Base-by-base conservation (phyloP, 2,329 filamentous ascomycete genomes). In the Paracoccidioides brasiliensis region DNA sequence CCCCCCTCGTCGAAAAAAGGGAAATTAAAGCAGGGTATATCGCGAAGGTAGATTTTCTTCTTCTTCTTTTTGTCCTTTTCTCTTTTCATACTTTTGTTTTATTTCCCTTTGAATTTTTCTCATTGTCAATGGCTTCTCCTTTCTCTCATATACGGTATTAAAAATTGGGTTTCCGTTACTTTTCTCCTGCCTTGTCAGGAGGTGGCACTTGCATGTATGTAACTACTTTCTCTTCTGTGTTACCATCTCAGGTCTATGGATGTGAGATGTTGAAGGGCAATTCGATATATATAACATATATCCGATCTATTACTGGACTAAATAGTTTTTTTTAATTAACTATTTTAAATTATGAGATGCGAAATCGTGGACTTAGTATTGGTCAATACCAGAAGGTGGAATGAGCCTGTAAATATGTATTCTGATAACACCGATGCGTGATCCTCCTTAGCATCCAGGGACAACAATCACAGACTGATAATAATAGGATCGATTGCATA, bases 1-100 rank as follows among this genome's bases (percentile, higher is more conserved):
- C 64, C 64, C 30, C 62, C 64, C 9, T 65, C 69, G 30, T 61
- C 67, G 35, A 72, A 71, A 64, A 72, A 72, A 61, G 65, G 63
- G 61, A 72, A 70, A 64, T 64, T 60, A 58, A 68, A 67, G 64
- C 28, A 37, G n/a, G 63, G 57, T 42, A 70, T 59, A 55, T 43
- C 32, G 53, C n/a, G n/a, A 41, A 55, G 22, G 37, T 57, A 51
- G 37, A 42, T 44, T 15, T 33, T 52, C 12, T 35, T 64, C 42
- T 54, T 56, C 60, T 58, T 60, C 45, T 58, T 60, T 58, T 53
- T 59, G 42, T 38, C 53, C 53, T 41, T 4, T 22, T 7, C 33
- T 30, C 5, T 22, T 44, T 30, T 45, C 35, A 14, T 45, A 22
- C 10, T 33, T 48, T 22, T 37, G 7, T 49, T 40, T 37, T 38